Base-by-base conservation (phyloP, 768 basidiomycete species). In the Calocybe gangraenosa region DNA sequence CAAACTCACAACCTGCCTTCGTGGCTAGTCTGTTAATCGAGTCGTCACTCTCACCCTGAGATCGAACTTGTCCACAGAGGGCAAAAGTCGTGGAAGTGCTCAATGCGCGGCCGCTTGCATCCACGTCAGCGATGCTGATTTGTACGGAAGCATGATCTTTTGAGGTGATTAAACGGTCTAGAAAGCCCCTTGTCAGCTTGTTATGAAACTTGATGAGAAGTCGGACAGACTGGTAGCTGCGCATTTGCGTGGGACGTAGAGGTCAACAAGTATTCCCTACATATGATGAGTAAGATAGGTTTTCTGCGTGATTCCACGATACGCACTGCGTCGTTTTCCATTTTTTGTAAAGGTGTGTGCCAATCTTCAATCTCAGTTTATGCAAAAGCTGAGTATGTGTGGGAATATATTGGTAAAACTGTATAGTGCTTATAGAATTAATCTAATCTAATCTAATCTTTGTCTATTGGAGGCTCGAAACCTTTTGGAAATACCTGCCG, bases 171-270 rank as follows among this genome's bases (percentile, higher is more conserved):
- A 99, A 77, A 57, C 95, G 92, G 82, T 94, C 93, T 96, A 48
- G 18, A 54, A 47, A 40, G 31, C 34, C 13, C 18, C 38, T 46
- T 11, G 30, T 51, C 30, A 45, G 44, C 37, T 13, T 37, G 38
- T 31, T 42, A 30, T 33, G 17, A 20, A n/a, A 10, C 23, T 20
- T 3, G 19, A 28, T 45, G 34, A 42, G 7, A 17, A 44, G 28
- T 8, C 49, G 48, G 48, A 81, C 90, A 65, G 63, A 96, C 93
- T 94, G 59, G 93, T 95, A 44, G 94, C 93, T 65, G 92, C 82
- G 69, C 96, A 98, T 73, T 98, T 98, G 80, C 96, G 91, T 70
- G 96, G 96, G 64, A 98, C 94, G 76, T 99, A 99, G 72, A 99
- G 93, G 79, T 98, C 96, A 65, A 99, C 96, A 68, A 99, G 94